Conservation (phyloP, 2,329 filamentous ascomycete genomes). For the Chaetomiaceae sp. region DNA sequence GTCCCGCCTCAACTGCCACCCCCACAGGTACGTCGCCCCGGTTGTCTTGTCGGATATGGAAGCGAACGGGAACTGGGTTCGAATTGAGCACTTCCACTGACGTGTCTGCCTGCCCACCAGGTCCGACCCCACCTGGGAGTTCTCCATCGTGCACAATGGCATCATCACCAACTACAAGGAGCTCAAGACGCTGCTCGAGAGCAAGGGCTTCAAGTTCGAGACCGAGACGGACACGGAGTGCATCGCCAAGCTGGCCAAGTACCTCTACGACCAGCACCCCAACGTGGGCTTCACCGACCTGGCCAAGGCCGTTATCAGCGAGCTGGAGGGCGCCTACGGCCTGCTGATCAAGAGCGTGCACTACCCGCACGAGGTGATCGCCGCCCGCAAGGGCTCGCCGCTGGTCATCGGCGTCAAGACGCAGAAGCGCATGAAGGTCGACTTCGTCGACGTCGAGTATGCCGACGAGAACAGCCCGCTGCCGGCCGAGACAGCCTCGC, state of each 20-base stretch:
- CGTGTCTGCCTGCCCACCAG: slow-evolving; percentile 39
- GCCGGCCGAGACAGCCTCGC: slow-evolving; percentile 86
- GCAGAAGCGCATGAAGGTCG: slow-evolving; percentile 98
- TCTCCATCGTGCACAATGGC: slow-evolving; percentile 96
- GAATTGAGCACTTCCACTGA: slow-evolving; percentile 15
- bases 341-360: slow-evolving; percentile 97
- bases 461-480: slow-evolving; percentile 77
- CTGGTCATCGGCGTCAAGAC: slow-evolving; percentile 96
- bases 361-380: slow-evolving; percentile 96
- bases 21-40: slow-evolving; percentile 93
- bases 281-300: slow-evolving; percentile 93
- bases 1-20: slow-evolving; percentile 94
- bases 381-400: slow-evolving; percentile 95
- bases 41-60: slow-evolving; percentile 25
- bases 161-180: slow-evolving; percentile 99
- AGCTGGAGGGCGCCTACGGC: slow-evolving; percentile 96
- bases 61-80: background rate
- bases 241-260: slow-evolving; percentile 98
- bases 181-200: slow-evolving; percentile 83
- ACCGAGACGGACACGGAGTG: slow-evolving; percentile 99
- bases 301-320: slow-evolving; percentile 95
- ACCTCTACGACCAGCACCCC: slow-evolving; percentile 91
- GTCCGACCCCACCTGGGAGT: slow-evolving; percentile 93
- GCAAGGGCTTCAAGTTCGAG: slow-evolving; percentile 98
- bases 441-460: slow-evolving; percentile 99